Base-by-base conservation (phyloP, 2,329 filamentous ascomycete species). In the Colletotrichum limetticola region DNA sequence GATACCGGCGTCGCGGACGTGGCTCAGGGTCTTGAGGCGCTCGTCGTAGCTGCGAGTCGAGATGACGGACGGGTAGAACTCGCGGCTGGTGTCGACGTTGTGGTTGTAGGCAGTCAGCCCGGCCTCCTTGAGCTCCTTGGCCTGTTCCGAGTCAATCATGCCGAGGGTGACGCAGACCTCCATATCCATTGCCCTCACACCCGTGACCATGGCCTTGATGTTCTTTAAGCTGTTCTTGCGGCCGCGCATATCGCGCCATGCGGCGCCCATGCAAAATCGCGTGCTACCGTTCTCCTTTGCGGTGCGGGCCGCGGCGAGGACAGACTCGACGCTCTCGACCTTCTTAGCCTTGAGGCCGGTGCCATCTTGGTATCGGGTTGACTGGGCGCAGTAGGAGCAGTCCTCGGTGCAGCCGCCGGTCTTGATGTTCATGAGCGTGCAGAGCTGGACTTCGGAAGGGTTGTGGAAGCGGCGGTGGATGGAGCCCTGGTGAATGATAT, bases 401-500 rank as follows among this genome's bases (percentile, higher is more conserved):
- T 98, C 95, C 82, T 97, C 95, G 77, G 91, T 95, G 84, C 95
- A 98, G 60, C 95, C 95, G 67, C 95, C 95, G 9, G 94, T 97
- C 82, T 98, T 98, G 86, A 98, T 98, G 87, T 97, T 97, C 94
- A 97, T 97, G 71, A 98, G 87, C 0, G 95, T 98, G 86, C 95
- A 98, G 83, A 97, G 93, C 83, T 98, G 95, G 75, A 98, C 94
- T 32, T 94, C 92, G 59, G 91, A 88, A 7, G 95, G 94, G 79
- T 94, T 90, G 84, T 97, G 95, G 86, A 97, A 97, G 77, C 93
- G 92, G 58, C 94, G 92, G 83, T 98, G 95, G 70, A 97, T 85
- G 46, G 88, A 89, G 76, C 90, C 91, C 94, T 97, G 76, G 52
- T 46, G n/a, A 12, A 62, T 30, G 5, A 30, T 37, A 32, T 7